These are phyloP conservation scores for Globisporangium sylvaticum DNA, from an alignment of 352 stramenopile genomes.

Conservation along the genomic window DNA sequence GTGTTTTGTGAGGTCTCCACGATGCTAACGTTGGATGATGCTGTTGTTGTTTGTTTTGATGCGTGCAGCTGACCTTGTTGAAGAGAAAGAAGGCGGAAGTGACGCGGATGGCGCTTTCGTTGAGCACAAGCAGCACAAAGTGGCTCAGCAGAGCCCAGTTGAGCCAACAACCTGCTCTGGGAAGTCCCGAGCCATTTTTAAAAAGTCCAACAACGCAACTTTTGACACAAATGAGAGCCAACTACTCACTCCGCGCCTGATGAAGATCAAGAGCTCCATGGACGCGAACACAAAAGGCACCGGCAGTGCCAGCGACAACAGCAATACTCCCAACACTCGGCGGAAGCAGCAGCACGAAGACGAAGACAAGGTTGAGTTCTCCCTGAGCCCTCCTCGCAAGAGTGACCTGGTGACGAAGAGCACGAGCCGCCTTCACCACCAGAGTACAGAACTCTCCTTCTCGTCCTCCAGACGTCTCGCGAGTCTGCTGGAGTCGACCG, in stretches of 20 bases:
- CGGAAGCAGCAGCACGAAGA: neutral
- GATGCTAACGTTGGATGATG: too few relatives aligned
- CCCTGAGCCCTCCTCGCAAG: neutral
- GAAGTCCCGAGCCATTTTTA: neutral
- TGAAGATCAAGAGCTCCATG: neutral
- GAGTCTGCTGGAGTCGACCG: constrained; percentile 61
- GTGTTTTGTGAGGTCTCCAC: neutral
- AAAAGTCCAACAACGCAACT: neutral
- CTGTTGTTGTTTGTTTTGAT: too few relatives aligned
- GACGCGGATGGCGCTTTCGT: too few relatives aligned
- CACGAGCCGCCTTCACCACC: neutral
- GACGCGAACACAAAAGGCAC: neutral
- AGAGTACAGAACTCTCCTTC: constrained; percentile 14
- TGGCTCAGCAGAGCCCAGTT: neutral
- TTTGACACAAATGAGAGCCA: neutral
- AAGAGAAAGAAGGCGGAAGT: constrained; percentile 11
- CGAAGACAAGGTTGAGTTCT: constrained; percentile 1
- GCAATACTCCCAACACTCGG: neutral
- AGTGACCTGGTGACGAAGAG: neutral
- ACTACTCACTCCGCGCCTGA: neutral
- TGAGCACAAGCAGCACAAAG: too few relatives aligned
- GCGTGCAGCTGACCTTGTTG: too few relatives aligned
- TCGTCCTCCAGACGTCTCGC: constrained; percentile 47
- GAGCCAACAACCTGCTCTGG: neutral
- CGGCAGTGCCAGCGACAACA: neutral